A percentile compares a stretch with the other conserved stretches of the same genome.
Evolutionary conservation across 1,284 basidiomycete species (phyloP).

Genomic region (Sanghuangporus sanghuang): DNA sequence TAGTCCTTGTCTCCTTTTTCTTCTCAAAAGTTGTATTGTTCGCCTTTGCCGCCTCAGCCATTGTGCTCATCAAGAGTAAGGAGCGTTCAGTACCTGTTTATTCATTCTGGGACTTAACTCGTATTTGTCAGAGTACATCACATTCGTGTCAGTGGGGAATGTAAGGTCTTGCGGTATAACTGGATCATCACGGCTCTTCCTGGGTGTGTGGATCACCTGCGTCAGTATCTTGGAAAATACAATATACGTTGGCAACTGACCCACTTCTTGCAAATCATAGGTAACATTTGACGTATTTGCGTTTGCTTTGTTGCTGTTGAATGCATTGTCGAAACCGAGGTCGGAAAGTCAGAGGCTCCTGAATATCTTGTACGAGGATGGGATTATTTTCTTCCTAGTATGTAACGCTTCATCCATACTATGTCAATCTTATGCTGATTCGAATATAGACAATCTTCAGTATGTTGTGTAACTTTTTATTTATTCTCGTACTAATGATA

Average conservation of each 20-base stretch:
- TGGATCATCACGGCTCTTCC: constrained; percentile 3
- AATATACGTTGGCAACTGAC: not conserved
- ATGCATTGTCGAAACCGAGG: constrained; percentile 10
- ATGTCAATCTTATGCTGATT: not conserved
- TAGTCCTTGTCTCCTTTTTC: constrained; percentile 3
- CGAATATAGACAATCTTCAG: constrained; percentile 5
- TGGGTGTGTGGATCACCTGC: constrained; percentile 9
- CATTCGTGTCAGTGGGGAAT: not conserved
- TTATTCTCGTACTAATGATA: not conserved
- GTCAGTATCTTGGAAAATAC: not conserved
- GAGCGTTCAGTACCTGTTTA: not conserved
- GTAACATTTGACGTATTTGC: constrained; percentile 10
- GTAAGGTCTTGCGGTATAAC: constrained; percentile 2
- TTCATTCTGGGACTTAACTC: not conserved
- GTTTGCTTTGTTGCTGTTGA: constrained; percentile 10
- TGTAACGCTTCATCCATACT: not conserved
- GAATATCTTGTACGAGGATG: constrained; percentile 9
- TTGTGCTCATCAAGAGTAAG: constrained; percentile 2
- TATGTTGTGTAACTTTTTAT: not conserved
- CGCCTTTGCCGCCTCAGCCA: constrained; percentile 1
- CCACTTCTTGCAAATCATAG: not conserved
- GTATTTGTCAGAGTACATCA: not conserved
- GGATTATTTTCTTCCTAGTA: constrained; percentile 12
- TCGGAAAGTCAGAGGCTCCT: not conserved
- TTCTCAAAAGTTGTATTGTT: constrained; percentile 8